phyloP scores from a whole-genome alignment of 768 basidiomycete species.

The Panaeolus papilionaceus region DNA sequence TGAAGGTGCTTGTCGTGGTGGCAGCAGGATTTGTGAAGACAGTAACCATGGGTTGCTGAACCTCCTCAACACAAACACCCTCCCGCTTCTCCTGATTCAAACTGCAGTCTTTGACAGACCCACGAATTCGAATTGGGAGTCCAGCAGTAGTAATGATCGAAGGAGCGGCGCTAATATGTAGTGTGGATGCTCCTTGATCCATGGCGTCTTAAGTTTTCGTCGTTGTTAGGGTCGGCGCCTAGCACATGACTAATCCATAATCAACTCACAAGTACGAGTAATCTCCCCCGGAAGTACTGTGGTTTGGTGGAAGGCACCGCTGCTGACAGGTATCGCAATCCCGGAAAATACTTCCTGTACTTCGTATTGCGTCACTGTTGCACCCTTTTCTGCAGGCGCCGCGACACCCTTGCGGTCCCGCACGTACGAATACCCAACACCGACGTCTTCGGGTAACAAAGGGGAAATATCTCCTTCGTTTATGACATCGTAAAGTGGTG shows the following conservation, averaged over 20 bases:
- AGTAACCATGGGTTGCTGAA: not conserved
- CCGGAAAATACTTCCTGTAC: not conserved
- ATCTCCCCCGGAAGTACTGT: not conserved
- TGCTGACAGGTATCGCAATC: not conserved
- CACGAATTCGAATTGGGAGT: not conserved
- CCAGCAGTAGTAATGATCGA: not conserved
- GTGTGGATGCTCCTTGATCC: constrained; percentile 1
- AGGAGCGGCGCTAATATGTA: constrained; percentile 2
- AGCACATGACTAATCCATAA: not conserved
- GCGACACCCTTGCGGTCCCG: not conserved
- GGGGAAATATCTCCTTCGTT: not conserved
- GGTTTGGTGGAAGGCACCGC: not conserved
- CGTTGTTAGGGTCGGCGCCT: not conserved
- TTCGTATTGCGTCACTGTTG: not conserved
- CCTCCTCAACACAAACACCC: constrained; percentile 2
- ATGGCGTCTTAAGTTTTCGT: not conserved
- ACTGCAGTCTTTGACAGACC: not conserved
- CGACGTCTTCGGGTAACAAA: not conserved
- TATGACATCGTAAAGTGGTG: not conserved
- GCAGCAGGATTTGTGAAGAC: not conserved
- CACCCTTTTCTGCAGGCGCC: not conserved
- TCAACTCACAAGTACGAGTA: not conserved
- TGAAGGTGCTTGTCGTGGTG: not conserved
- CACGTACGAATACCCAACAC: not conserved
- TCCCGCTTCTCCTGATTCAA: not conserved